These are phyloP conservation scores for Ogataea trehaloabstinens DNA, from an alignment of 805 yeast genomes.

Conservation along the genomic window DNA sequence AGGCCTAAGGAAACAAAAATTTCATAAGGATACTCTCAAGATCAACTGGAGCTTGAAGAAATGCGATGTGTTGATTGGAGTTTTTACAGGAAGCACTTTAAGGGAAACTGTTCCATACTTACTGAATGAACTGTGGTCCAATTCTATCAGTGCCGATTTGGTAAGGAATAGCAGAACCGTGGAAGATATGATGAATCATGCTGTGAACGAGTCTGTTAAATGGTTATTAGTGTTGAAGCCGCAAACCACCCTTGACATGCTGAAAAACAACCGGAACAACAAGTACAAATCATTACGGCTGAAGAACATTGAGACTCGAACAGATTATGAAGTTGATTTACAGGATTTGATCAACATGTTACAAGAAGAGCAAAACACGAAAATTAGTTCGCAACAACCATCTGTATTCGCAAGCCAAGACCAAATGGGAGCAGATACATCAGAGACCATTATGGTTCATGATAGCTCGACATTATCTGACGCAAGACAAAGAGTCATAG, in stretches of 20 bases:
- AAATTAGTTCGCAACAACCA: conserved; percentile 6
- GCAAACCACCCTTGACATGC: conserved; percentile 34
- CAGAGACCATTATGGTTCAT: conserved; percentile 6
- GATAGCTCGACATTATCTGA: conserved; percentile 9
- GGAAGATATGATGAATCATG: conserved; percentile 67
- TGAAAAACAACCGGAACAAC: conserved; percentile 33
- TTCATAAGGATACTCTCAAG: conserved; percentile 28
- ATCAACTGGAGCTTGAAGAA: conserved; percentile 51
- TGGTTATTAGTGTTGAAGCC: conserved; percentile 81
- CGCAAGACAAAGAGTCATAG: conserved; percentile 52
- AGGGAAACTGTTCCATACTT: conserved; percentile 63
- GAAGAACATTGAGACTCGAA: conserved; percentile 55
- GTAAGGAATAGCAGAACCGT: conserved; percentile 40
- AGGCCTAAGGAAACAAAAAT: conserved; percentile 28
- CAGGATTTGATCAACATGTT: conserved; percentile 59
- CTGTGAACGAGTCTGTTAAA: conserved; percentile 66
- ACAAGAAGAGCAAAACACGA: conserved; percentile 18
- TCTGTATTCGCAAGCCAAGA: conserved; percentile 1
- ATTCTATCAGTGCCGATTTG: conserved; percentile 77
- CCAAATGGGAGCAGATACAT: neutral
- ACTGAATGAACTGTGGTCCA: conserved; percentile 65
- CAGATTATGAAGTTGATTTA: conserved; percentile 71
- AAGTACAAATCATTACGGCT: conserved; percentile 76
- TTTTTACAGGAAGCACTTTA: conserved; percentile 57
- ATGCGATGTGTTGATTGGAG: conserved; percentile 79